Evolutionary conservation across 1,139 yeast species (phyloP).

Genomic region (Saccharomyces hybrid): DNA sequence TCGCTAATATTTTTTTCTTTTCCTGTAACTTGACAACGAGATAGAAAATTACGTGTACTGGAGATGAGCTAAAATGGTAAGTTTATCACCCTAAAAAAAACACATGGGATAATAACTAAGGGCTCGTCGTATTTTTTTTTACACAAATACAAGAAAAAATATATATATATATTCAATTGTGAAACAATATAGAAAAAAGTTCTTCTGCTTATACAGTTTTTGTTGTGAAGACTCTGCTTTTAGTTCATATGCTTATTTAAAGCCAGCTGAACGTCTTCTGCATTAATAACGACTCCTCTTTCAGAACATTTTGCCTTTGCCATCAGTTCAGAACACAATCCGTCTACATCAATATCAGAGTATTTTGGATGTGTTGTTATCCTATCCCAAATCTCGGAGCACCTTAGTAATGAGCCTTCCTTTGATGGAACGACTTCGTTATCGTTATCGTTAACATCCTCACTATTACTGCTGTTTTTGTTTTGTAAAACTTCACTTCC

Average conservation of each 20-base stretch:
- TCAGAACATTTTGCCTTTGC: slow-evolving; percentile 95
- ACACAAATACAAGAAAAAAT: not conserved
- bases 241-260: slow-evolving; percentile 33
- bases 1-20: not conserved
- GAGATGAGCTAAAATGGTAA: not conserved
- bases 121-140: not conserved
- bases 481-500: not conserved
- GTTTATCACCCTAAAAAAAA: not conserved
- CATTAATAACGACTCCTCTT: slow-evolving; percentile 76
- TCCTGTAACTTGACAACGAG: not conserved
- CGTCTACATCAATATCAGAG: slow-evolving; percentile 87
- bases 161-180: not conserved
- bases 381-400: slow-evolving; percentile 95
- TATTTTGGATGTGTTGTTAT: slow-evolving; percentile 90
- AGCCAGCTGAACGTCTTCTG: slow-evolving; percentile 65
- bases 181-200: not conserved
- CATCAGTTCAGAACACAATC: slow-evolving; percentile 80
- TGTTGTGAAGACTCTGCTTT: not conserved
- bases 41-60: not conserved
- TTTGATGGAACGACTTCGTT: slow-evolving; percentile 47
- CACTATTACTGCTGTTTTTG: not conserved
- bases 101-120: not conserved
- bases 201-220: not conserved
- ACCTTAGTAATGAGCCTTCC: slow-evolving; percentile 48
- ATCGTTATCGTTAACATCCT: slow-evolving; percentile 19